Base-by-base conservation (phyloP, 306 rosid species). In the Vigna hirtella region DNA sequence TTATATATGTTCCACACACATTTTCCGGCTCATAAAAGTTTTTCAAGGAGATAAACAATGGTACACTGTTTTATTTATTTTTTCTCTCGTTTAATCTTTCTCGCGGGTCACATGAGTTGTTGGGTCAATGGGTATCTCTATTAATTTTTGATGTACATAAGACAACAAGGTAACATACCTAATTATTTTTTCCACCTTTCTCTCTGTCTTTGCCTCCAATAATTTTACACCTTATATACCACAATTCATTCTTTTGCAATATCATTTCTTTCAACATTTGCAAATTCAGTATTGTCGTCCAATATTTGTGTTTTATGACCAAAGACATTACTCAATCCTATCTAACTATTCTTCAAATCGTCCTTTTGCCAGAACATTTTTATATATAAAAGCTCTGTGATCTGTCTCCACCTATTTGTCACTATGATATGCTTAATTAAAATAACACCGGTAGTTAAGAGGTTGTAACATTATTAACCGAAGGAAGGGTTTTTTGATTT, bases 401-500 rank as follows among this genome's bases (percentile, higher is more conserved):
- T 70, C 17, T 17, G 49, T 36, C 65, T n/a, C 43, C 34, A 32
- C 49, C n/a, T 30, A 10, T 3, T 50, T 72, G 53, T 18, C 10
- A 47, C 20, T 43, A 15, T 57, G 28, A 20, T 20, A 72, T n/a
- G 40, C 40, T 38, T 17, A 16, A 72, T 72, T 28, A 72, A 20
- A 56, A 63, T 63, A 64, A 4, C 6, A 56, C 18, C 0, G 66
- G 77, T 22, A 57, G 78, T 26, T 73, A 48, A 73, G 67, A 58
- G 15, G 28, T 36, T 64, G 13, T 32, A 36, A 12, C 50, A 42
- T 62, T 34, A 32, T 16, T 4, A 66, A 30, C 34, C 34, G 24
- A 22, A 30, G 66, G 16, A 43, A 71, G 66, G 34, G 53, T 49
- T 74, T 49, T 20, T 74, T 66, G 73, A 74, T 79, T 28, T 26